Evolutionary conservation across 2,329 filamentous ascomycete genomes (phyloP), one percentile per base, ranked within the genome.

Genomic region (Penicillium occitanis): DNA sequence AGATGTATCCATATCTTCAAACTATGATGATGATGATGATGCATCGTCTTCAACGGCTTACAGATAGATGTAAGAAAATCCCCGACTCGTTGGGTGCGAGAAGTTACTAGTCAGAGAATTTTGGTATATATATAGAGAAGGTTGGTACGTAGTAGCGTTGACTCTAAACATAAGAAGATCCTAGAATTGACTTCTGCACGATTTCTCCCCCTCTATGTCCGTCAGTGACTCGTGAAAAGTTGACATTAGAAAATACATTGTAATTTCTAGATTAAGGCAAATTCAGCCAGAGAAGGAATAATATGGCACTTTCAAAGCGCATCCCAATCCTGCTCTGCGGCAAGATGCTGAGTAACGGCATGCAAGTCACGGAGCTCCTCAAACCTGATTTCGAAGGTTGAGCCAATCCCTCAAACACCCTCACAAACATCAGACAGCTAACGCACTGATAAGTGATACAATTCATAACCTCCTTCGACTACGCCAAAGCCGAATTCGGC

Each of bases 311-410:
- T 13, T 5, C 61, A 2, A 48, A 33, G 2, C 61, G 33, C 11
- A 55, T 72, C 0, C 70, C 70, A 5, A 66, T 72, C 1, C 63
- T 71, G 7, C 22, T 73, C 10, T 73, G 70, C 48, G 71, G 68
- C 22, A 64, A 63, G 48, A 66, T 40, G 11, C 44, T 64, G 17
- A 62, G 57, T 10, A 65, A 69, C 30, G 71, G 71, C 19, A 69
- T 66, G 44, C 67, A 68, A 17, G 68, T 70, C 3, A 59, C 68
- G 2, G 61, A 69, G 25, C 61, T 69, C 6, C 64, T 73, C 6
- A 61, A 65, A 7, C 69, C 71, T 6, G 68, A 71, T 28, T 66
- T 67, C 33, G 71, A 71, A 69, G 71, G 71, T 74, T 3, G 37
- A 59, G 7, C n/a, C 11, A 57, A 57, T 3, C n/a, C 5, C 8